Percentiles rank a stretch among this genome's conserved stretches.
phyloP scores from a whole-genome alignment of 1,284 basidiomycete genomes.

The Lentinula novae-zelandiae region DNA sequence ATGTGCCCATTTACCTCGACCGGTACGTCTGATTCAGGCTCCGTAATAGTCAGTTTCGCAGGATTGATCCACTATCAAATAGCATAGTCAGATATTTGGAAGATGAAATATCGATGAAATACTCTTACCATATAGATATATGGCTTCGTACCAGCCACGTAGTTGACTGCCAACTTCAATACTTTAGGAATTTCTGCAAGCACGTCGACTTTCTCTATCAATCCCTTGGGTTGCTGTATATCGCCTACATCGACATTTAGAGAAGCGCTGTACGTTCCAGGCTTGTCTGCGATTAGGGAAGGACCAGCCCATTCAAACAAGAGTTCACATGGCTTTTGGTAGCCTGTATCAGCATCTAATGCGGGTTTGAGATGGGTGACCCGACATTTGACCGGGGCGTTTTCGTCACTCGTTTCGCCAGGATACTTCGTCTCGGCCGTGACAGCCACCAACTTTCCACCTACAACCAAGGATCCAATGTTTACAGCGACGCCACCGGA shows the following conservation, averaged over 20 bases:
- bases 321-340: slow-evolving; percentile 72
- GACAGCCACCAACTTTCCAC: slow-evolving; percentile 71
- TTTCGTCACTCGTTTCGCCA: slow-evolving; percentile 45
- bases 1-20: slow-evolving; percentile 67
- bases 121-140: slow-evolving; percentile 83
- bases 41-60: slow-evolving; percentile 62
- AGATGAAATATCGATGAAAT: slow-evolving; percentile 1
- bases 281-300: slow-evolving; percentile 48
- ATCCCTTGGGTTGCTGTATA: slow-evolving; percentile 57
- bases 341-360: slow-evolving; percentile 76
- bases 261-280: slow-evolving; percentile 55
- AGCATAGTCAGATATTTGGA: slow-evolving; percentile 17
- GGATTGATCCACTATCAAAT: slow-evolving; percentile 75
- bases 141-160: slow-evolving; percentile 89
- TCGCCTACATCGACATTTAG: slow-evolving; percentile 58
- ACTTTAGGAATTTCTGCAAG: slow-evolving; percentile 95
- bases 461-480: slow-evolving; percentile 81
- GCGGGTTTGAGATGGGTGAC: slow-evolving; percentile 65
- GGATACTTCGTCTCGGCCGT: slow-evolving; percentile 71
- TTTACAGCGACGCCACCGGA: slow-evolving; percentile 83
- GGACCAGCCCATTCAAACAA: slow-evolving; percentile 79
- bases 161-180: slow-evolving; percentile 85
- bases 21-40: slow-evolving; percentile 47
- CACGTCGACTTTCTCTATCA: slow-evolving; percentile 97
- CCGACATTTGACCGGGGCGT: slow-evolving; percentile 55